phyloP scores from a whole-genome alignment of 2,329 filamentous ascomycete species.

The Hansfordia pulvinata region DNA sequence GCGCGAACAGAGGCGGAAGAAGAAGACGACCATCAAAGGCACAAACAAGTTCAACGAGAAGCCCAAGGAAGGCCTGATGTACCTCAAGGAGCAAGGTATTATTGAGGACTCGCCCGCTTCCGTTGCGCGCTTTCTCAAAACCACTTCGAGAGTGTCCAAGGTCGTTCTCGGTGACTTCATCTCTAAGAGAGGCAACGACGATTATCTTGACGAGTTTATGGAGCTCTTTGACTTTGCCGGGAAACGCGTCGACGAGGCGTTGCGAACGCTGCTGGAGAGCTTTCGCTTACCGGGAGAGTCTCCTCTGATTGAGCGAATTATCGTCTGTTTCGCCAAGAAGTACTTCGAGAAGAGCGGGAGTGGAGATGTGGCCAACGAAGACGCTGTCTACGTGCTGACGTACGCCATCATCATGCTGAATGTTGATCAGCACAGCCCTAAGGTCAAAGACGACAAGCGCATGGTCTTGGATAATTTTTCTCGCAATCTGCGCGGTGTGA shows the following conservation, averaged over 20 bases:
- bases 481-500: conserved; percentile 81
- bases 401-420: conserved; percentile 98
- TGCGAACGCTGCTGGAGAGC: conserved; percentile 74
- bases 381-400: conserved; percentile 78
- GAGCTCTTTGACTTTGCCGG: conserved; percentile 76
- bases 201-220: conserved; percentile 74
- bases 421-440: conserved; percentile 92
- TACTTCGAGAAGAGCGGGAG: conserved; percentile 61
- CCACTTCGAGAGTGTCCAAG: conserved; percentile 81
- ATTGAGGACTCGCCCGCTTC: conserved; percentile 67
- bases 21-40: conserved; percentile 80
- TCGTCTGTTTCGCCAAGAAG: conserved; percentile 75
- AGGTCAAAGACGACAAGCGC: conserved; percentile 62
- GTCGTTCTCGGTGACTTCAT: conserved; percentile 83
- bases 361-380: conserved; percentile 67
- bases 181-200: conserved; percentile 79
- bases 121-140: conserved; percentile 77
- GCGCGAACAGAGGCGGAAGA: conserved; percentile 60
- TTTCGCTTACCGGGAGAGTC: conserved; percentile 94
- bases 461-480: conserved; percentile 80
- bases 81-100: conserved; percentile 72
- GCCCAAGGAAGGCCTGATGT: conserved; percentile 78
- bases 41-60: conserved; percentile 90
- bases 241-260: conserved; percentile 79
- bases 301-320: conserved; percentile 81